Evolutionary conservation across 169 alveolate species (phyloP), one percentile per base, ranked within the genome.

Genomic region (Plasmodium relictum): DNA sequence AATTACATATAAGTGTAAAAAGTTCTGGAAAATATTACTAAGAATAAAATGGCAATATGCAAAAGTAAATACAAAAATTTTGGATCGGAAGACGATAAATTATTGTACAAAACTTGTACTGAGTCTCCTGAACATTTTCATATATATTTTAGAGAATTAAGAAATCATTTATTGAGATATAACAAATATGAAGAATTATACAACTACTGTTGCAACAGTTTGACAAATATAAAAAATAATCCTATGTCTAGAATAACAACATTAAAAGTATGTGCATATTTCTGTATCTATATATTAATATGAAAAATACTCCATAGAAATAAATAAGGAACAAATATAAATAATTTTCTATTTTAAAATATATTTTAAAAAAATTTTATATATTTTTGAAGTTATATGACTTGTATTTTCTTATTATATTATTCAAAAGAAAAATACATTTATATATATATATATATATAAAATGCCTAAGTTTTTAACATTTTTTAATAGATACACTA

Each of bases 91-190:
- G 76, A 62, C 4, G 76, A 76, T 18, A 44, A 76, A 18, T 10
- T 76, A 18, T 48, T 76, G 5, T 76, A 44, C 20, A 62, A 76
- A 37, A 63, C 73, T 1, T 76, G 88, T 52, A 62, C 76, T 5
- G 66, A 76, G n/a, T 76, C 88, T 7, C 61, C 52, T 0, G 88
- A 76, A 45, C 62, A 76, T 76, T 71, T 76, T 1, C 73, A 76
- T 48, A 8, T 62, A 45, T 76, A 76, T 76, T 76, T 76, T 62
- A 62, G 44, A 4, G 88, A 76, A 8, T 31, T 76, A 54, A 76
- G 44, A 71, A 68, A 76, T 10, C 66, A 76, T 37, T 48, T 76
- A 22, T 14, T 45, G 8, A 76, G 44, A 44, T 39, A 20, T 48
- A 76, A 50, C 14, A 62, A 76, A 66, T 45, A 44, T 50, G 88